Conservation (phyloP, 2,329 filamentous ascomycete genomes). For the Penicillium sp. region DNA sequence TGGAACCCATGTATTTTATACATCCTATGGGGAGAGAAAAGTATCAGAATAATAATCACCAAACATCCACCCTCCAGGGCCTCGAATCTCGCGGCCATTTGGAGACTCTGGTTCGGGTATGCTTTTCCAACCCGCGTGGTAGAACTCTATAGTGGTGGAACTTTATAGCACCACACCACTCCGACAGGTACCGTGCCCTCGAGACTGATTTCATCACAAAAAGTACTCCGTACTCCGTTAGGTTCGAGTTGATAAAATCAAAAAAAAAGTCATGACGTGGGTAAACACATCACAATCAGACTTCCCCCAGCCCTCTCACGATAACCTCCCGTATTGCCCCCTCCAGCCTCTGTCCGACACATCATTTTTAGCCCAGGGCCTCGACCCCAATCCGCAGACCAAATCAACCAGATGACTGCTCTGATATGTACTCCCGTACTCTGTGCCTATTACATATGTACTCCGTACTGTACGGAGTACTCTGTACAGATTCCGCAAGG, state of each 20-base stretch:
- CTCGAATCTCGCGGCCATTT: background rate
- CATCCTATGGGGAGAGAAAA: background rate
- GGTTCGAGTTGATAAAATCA: background rate
- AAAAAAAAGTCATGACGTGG: constrained; percentile 11
- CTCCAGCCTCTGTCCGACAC: constrained; percentile 14
- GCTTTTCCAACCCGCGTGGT: background rate
- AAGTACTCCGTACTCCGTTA: background rate
- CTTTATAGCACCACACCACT: background rate
- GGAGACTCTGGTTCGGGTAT: background rate
- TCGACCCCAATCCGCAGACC: constrained; percentile 15
- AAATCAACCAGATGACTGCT: constrained; percentile 2
- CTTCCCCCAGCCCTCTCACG: background rate
- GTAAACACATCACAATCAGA: constrained; percentile 11
- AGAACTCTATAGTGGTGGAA: constrained; percentile 3
- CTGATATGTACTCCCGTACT: constrained; percentile 2
- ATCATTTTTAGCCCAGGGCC: constrained; percentile 11
- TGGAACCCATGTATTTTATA: background rate
- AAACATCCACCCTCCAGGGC: background rate
- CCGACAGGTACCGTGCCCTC: constrained; percentile 1
- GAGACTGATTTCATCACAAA: background rate
- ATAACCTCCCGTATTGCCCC: background rate
- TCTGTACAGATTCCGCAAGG: constrained; percentile 24
- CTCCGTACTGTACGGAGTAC: background rate
- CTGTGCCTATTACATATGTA: background rate
- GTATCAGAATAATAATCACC: background rate